Conservation (phyloP, 2,329 filamentous ascomycete species). For the Aspergillus sp. region DNA sequence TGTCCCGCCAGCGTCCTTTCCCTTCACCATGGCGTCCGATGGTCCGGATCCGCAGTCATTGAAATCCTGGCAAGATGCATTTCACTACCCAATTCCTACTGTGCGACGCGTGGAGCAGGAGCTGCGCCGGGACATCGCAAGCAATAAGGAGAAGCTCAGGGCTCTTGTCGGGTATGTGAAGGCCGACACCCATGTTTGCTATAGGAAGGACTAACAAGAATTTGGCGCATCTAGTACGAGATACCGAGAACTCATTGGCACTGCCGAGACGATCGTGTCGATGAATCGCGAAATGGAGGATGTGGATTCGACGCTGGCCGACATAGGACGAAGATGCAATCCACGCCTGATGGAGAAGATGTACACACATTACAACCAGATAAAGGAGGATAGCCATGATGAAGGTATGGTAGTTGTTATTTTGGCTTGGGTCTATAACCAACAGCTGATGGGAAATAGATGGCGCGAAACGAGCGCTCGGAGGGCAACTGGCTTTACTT, state of each 20-base stretch:
- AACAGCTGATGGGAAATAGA: slow-evolving; percentile 34
- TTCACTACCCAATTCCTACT: slow-evolving; percentile 64
- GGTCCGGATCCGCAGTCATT: slow-evolving; percentile 59
- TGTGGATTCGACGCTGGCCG: slow-evolving; percentile 70
- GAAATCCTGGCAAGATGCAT: slow-evolving; percentile 67
- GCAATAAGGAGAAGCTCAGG: slow-evolving; percentile 67
- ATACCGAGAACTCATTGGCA: slow-evolving; percentile 88
- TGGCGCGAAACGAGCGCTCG: slow-evolving; percentile 50
- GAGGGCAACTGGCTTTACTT: slow-evolving; percentile 60
- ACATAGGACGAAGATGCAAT: slow-evolving; percentile 77
- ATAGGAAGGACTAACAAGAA: slow-evolving; percentile 12
- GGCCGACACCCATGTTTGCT: neutral
- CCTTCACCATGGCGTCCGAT: slow-evolving; percentile 53
- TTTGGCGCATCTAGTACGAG: slow-evolving; percentile 51
- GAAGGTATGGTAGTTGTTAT: slow-evolving; percentile 30
- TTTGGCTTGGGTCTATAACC: neutral
- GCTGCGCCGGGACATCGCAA: slow-evolving; percentile 62
- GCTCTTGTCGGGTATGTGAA: slow-evolving; percentile 63
- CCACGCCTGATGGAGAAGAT: slow-evolving; percentile 69
- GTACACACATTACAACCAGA: slow-evolving; percentile 57
- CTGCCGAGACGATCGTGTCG: slow-evolving; percentile 87
- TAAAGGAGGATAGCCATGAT: slow-evolving; percentile 38
- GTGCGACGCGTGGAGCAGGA: slow-evolving; percentile 66
- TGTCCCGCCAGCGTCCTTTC: slow-evolving; percentile 13
- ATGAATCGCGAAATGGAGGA: slow-evolving; percentile 79